Conservation (phyloP, 1,284 basidiomycete genomes). For the Kalmanozyma brasiliensis region DNA sequence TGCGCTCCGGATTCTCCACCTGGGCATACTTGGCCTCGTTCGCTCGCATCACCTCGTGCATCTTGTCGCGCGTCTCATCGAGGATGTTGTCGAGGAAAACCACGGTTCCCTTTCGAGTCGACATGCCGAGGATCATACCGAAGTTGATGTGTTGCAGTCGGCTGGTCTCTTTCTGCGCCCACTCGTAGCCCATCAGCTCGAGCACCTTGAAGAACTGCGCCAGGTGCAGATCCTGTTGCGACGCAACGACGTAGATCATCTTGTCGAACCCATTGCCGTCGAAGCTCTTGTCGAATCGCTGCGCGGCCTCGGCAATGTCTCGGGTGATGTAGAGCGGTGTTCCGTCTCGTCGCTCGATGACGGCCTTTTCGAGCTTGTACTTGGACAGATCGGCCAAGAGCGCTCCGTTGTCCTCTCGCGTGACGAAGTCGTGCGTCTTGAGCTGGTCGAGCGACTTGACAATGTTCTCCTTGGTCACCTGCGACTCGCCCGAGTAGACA, state of each 20-base stretch:
- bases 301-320: slow-evolving; percentile 92
- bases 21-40: slow-evolving; percentile 93
- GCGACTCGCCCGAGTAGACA: slow-evolving; percentile 91
- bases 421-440: slow-evolving; percentile 40
- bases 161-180: slow-evolving; percentile 74
- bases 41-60: slow-evolving; percentile 96
- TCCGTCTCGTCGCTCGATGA: slow-evolving; percentile 94
- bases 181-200: slow-evolving; percentile 87
- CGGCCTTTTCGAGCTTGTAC: slow-evolving; percentile 79
- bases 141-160: slow-evolving; percentile 90
- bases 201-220: slow-evolving; percentile 95
- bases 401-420: slow-evolving; percentile 64
- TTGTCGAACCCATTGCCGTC: slow-evolving; percentile 79
- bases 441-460: slow-evolving; percentile 70
- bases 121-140: slow-evolving; percentile 93
- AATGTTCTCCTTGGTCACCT: slow-evolving; percentile 83
- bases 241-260: slow-evolving; percentile 94
- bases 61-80: slow-evolving; percentile 85
- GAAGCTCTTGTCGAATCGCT: slow-evolving; percentile 77
- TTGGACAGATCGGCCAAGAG: slow-evolving; percentile 59
- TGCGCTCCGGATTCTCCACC: slow-evolving; percentile 86
- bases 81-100: slow-evolving; percentile 96
- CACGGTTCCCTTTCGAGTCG: slow-evolving; percentile 93
- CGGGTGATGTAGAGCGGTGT: slow-evolving; percentile 98
- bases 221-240: slow-evolving; percentile 94